A percentile compares a stretch with the other conserved stretches of the same genome.
Evolutionary conservation across 2,329 filamentous ascomycete species (phyloP).

Genomic region (Cercospora sesami): DNA sequence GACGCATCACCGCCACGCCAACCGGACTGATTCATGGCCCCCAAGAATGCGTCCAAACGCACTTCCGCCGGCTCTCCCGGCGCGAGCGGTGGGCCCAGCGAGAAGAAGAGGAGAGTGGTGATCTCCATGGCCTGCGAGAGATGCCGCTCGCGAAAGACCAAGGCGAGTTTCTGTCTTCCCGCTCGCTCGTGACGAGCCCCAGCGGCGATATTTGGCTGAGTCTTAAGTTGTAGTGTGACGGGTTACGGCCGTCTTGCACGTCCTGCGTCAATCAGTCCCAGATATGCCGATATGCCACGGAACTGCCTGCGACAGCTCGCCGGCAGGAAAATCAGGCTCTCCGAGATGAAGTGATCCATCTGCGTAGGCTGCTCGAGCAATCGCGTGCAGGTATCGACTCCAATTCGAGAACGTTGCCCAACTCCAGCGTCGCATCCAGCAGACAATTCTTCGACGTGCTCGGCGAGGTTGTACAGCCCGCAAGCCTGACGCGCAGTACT

Average conservation of each 20-base stretch:
- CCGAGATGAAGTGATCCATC: not conserved
- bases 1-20: not conserved
- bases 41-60: not conserved
- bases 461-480: not conserved
- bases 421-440: not conserved
- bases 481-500: not conserved
- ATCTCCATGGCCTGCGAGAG: not conserved
- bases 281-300: not conserved
- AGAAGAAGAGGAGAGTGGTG: not conserved
- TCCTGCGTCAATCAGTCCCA: not conserved
- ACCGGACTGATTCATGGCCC: not conserved
- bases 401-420: not conserved
- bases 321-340: not conserved
- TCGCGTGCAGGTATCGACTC: not conserved
- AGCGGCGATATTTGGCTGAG: not conserved
- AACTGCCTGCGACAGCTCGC: not conserved
- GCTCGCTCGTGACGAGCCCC: not conserved
- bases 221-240: not conserved
- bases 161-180: not conserved
- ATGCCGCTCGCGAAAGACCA: not conserved
- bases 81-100: not conserved
- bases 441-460: not conserved
- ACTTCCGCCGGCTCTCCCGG: not conserved
- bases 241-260: not conserved
- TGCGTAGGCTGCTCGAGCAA: not conserved